Conservation (phyloP, 805 yeast species). For the Saccharomycopsis sp. region DNA sequence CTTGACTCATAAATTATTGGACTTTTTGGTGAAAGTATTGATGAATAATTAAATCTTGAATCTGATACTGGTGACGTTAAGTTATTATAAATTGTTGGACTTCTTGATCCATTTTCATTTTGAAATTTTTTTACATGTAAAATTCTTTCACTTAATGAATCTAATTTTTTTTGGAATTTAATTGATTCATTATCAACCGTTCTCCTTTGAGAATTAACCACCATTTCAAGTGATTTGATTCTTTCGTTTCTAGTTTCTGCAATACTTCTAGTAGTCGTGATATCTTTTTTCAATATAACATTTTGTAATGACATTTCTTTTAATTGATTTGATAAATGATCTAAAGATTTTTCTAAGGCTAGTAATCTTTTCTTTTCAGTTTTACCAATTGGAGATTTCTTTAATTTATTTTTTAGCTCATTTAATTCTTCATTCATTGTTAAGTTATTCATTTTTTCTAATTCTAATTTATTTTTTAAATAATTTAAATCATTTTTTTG, state of each 20-base stretch:
- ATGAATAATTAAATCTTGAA: not conserved
- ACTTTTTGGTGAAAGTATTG: slow-evolving; percentile 1
- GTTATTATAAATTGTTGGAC: too few relatives aligned
- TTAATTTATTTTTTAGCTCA: slow-evolving; percentile 27
- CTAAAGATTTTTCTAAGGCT: slow-evolving; percentile 47
- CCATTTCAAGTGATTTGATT: slow-evolving; percentile 41
- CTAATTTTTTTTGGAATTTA: slow-evolving; percentile 36
- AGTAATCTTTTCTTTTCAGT: slow-evolving; percentile 39
- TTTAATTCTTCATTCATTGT: slow-evolving; percentile 33
- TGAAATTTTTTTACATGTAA: slow-evolving; percentile 20
- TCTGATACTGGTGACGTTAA: not conserved
- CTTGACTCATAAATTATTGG: not conserved
- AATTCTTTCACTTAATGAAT: slow-evolving; percentile 22
- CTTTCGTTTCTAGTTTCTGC: slow-evolving; percentile 47
- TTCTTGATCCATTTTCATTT: not conserved
- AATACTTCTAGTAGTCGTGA: slow-evolving; percentile 42
- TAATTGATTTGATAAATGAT: slow-evolving; percentile 46
- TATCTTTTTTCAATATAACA: slow-evolving; percentile 42
- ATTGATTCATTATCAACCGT: slow-evolving; percentile 38
- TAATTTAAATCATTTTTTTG: slow-evolving; percentile 9
- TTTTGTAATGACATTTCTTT: slow-evolving; percentile 57
- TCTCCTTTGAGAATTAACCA: slow-evolving; percentile 40
- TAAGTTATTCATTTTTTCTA: slow-evolving; percentile 16
- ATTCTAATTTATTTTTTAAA: slow-evolving; percentile 14
- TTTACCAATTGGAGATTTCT: slow-evolving; percentile 20